Percentiles rank a stretch among this genome's conserved stretches.
phyloP scores from a whole-genome alignment of 331 rosid species.

The Malus hybrid region DNA sequence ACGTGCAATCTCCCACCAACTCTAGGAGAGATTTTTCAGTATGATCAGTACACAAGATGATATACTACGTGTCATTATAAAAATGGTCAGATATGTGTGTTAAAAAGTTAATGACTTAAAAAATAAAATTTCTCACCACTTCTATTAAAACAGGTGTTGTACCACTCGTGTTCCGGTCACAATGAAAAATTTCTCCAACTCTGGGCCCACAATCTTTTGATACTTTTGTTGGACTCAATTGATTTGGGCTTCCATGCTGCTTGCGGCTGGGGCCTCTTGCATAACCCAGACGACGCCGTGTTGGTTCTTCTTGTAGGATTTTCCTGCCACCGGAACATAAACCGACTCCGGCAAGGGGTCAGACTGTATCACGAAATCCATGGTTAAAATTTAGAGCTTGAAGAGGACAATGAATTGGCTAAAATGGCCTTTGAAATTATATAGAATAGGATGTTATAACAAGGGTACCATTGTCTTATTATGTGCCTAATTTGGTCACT shows the following conservation, averaged over 20 bases:
- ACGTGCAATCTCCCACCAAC: slow-evolving; percentile 11
- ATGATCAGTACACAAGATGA: rapidly evolving
- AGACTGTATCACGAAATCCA: neutral
- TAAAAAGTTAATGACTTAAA: too few relatives aligned
- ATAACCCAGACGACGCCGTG: neutral
- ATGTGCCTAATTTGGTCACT: neutral
- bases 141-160: too few relatives aligned
- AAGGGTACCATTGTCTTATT: neutral
- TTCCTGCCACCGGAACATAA: neutral
- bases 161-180: too few relatives aligned
- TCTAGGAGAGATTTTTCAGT: neutral
- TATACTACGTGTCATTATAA: too few relatives aligned
- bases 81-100: too few relatives aligned
- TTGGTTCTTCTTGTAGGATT: neutral
- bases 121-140: too few relatives aligned
- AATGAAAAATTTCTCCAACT: too few relatives aligned
- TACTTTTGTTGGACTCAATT: slow-evolving; percentile 31
- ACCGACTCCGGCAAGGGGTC: neutral
- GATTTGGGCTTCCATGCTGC: neutral
- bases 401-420: neutral
- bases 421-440: neutral
- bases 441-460: neutral
- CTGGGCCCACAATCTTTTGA: neutral
- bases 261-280: neutral
- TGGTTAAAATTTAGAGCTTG: neutral